These are phyloP conservation scores for Penicillium canariense DNA, from an alignment of 495 filamentous ascomycete genomes.

Conservation along the genomic window DNA sequence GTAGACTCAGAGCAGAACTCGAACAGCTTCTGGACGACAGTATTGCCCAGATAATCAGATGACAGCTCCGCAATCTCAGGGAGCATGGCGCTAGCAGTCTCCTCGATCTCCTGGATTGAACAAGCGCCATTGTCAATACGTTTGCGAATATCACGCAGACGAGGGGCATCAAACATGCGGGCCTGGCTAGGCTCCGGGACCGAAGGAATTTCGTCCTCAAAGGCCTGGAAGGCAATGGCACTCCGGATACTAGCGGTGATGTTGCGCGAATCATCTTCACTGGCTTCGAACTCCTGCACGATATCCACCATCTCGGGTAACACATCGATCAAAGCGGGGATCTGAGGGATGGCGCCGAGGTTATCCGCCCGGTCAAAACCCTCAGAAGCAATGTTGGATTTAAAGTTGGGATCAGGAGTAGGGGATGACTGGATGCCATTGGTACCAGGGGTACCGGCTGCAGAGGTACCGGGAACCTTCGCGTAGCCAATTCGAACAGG, in stretches of 20 bases:
- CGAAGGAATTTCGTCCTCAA: conserved; percentile 81
- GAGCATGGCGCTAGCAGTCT: conserved; percentile 87
- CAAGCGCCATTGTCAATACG: conserved; percentile 92
- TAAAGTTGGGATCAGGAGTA: conserved; percentile 75
- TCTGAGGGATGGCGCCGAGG: conserved; percentile 55
- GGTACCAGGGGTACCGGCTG: conserved; percentile 73
- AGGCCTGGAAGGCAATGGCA: conserved; percentile 71
- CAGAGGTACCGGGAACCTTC: conserved; percentile 85
- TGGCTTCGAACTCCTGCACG: conserved; percentile 84
- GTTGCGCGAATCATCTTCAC: conserved; percentile 69
- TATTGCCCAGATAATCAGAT: conserved; percentile 96
- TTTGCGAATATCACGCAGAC: conserved; percentile 94
- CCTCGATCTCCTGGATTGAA: conserved; percentile 83
- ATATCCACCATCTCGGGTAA: conserved; percentile 80
- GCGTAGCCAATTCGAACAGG: conserved; percentile 95
- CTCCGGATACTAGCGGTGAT: conserved; percentile 72
- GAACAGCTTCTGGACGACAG: conserved; percentile 98
- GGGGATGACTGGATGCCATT: conserved; percentile 84
- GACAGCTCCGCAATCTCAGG: conserved; percentile 93
- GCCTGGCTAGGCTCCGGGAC: conserved; percentile 87
- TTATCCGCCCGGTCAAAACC: conserved; percentile 38
- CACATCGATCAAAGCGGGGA: conserved; percentile 72
- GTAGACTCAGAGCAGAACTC: conserved; percentile 89
- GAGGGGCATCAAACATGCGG: conserved; percentile 89
- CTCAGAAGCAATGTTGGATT: conserved; percentile 29